Percentiles rank a stretch among this genome's conserved stretches.
phyloP scores from a whole-genome alignment of 2,329 filamentous ascomycete genomes.

The Colletotrichum sp. region DNA sequence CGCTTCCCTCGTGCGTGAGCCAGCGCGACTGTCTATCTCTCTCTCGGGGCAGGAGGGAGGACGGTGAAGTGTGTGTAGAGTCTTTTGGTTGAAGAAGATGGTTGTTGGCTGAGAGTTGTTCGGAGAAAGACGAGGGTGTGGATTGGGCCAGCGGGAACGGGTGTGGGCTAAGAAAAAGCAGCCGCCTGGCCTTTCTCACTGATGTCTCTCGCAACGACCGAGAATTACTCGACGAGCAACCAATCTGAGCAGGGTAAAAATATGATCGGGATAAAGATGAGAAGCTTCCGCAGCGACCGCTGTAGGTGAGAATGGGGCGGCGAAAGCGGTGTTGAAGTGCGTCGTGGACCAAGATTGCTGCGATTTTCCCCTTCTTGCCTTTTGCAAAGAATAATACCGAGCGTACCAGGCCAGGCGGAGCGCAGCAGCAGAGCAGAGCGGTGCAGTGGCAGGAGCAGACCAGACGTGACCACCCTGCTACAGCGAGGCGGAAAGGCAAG shows the following conservation, averaged over 20 bases:
- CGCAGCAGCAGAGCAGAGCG: background rate
- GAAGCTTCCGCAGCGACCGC: background rate
- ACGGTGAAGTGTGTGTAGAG: background rate
- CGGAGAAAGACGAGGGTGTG: constrained; percentile 13
- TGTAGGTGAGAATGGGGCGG: constrained; percentile 3
- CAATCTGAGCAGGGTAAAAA: background rate
- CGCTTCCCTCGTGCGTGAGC: background rate
- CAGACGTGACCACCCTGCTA: constrained; percentile 21
- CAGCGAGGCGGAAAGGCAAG: constrained; percentile 21
- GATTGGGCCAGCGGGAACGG: constrained; percentile 5
- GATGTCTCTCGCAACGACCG: background rate
- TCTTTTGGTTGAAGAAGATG: constrained; percentile 12
- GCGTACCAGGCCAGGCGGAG: constrained; percentile 1
- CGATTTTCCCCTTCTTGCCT: constrained; percentile 19
- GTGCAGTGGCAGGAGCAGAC: constrained; percentile 16
- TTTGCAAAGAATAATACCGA: constrained; percentile 21
- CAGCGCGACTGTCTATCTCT: background rate
- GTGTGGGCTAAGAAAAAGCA: constrained; percentile 21
- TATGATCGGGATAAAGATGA: background rate
- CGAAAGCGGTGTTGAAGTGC: constrained; percentile 6
- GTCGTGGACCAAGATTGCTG: constrained; percentile 11
- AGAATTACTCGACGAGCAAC: constrained; percentile 10
- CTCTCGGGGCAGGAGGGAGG: background rate
- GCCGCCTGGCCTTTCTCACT: constrained; percentile 16
- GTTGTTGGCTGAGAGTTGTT: constrained; percentile 24